Evolutionary conservation across 352 stramenopile genomes (phyloP), one percentile per base, ranked within the genome.

Genomic region (Phytophthora rubi): DNA sequence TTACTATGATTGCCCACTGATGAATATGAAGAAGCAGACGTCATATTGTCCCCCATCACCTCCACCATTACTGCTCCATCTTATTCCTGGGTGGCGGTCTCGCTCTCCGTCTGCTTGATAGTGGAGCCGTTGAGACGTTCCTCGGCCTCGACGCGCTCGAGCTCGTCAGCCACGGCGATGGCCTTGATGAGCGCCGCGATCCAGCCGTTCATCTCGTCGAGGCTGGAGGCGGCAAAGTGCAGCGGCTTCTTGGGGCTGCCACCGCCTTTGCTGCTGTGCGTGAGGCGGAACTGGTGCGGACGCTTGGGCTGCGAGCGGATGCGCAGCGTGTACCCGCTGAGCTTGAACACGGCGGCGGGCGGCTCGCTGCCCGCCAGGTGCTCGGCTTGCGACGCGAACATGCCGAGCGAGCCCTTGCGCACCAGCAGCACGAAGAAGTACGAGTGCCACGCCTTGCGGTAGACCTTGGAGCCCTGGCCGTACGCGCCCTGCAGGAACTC

Each of bases 381-480:
- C 37, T 88, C 75, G 18, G 75, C 75, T 37, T 79, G 73, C 3
- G 73, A 73, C 8, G 81, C 71, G 44, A 91, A 93, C 76, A 93
- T 89, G 21, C 85, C 83, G 4, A 91, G 68, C 21, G 85, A 93
- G 30, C 85, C 85, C 58, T 92, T 91, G 65, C 83, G 85, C 7
- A 91, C 77, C 4, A 93, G 79, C 44, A 92, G 68, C 55, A 91
- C 83, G 71, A 92, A 91, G 65, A 91, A 91, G 57, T 79, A 92
- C 10, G 69, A 39, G 33, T 78, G 63, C 82, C 85, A 92, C 33
- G 65, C 82, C 70, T 93, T 92, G 66, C 82, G 81, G 55, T 89
- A 89, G n/a, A 63, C 68, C 16, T 83, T 78, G 13, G 78, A 73
- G 32, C 72, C 74, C 58, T 65, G 53, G 21, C 71, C 62, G 47